Evolutionary conservation across 306 rosid species (phyloP).

Genomic region (Vigna unguiculata): DNA sequence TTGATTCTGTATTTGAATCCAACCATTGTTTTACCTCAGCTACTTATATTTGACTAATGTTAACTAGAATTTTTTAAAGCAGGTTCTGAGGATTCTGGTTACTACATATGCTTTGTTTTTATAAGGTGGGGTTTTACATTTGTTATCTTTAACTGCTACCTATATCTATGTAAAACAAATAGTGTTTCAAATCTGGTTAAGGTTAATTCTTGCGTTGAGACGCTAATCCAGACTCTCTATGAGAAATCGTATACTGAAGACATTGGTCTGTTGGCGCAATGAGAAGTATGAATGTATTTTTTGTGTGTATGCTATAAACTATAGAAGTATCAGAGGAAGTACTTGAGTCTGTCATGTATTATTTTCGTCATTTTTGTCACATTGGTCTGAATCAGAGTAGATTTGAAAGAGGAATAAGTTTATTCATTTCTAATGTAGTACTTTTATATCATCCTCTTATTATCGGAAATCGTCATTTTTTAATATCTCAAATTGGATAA

Average conservation of each 20-base stretch:
- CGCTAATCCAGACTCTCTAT: background rate
- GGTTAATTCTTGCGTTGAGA: background rate
- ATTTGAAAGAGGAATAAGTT: too few relatives aligned
- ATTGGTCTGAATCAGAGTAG: too few relatives aligned
- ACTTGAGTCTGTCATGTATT: too few relatives aligned
- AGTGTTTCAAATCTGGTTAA: background rate
- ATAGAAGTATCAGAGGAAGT: too few relatives aligned
- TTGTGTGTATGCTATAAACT: too few relatives aligned
- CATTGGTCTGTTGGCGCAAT: background rate
- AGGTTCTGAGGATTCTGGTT: background rate
- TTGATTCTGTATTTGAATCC: background rate
- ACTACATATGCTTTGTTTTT: background rate
- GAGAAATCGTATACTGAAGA: background rate
- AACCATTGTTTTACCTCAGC: too few relatives aligned
- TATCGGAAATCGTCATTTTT: too few relatives aligned
- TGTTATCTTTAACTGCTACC: background rate
- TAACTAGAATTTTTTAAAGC: background rate
- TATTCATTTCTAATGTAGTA: too few relatives aligned
- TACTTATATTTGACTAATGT: background rate
- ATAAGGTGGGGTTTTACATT: background rate
- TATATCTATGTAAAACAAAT: background rate
- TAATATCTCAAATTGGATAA: too few relatives aligned
- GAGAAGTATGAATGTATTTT: background rate
- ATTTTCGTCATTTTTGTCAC: too few relatives aligned
- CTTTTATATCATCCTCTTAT: too few relatives aligned